Base-by-base conservation (phyloP, 108 stramenopile genomes). In the Cyclotella baltica region DNA sequence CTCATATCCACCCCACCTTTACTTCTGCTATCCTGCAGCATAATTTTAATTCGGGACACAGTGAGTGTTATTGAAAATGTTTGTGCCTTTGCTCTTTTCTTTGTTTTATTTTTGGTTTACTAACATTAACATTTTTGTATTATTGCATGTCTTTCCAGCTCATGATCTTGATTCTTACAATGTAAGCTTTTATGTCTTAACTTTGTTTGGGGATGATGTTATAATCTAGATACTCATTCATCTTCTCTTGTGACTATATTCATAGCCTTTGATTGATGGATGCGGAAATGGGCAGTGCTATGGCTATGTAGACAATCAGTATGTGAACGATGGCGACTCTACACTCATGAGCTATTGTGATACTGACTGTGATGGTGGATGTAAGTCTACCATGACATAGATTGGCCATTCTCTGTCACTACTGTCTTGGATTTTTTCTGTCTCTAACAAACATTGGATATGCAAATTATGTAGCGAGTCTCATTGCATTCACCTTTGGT, bases 181-280 rank as follows among this genome's bases (percentile, higher is more conserved):
- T 52, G 40, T 43, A 43, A 43, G 40, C n/a, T n/a, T n/a, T n/a
- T n/a, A n/a, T n/a, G n/a, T n/a, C n/a, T n/a, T n/a, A n/a, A n/a
- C n/a, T n/a, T n/a, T n/a, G n/a, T n/a, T n/a, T n/a, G n/a, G n/a
- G n/a, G n/a, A n/a, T n/a, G 40, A 43, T 10, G 40, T 43, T 6
- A 10, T 10, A 10, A 43, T 13, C 6, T 10, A 43, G 13, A 10
- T 13, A 13, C 13, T 13, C 6, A 43, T 43, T 13, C 6, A 43
- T 43, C 40, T 6, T 10, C 13, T 10, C 40, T 43, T 10, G 10
- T 43, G 40, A 10, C 10, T 13, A 10, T 13, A 43, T 13, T n/a
- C 11, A n/a, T n/a, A 52, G n/a, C 51, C 51, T 4, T 52, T 52
- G 51, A 52, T 52, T 52, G 51, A 52, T 52, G n/a, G 18, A 52